Conservation (phyloP, 164 flowering plant species). For the Sedum album region DNA sequence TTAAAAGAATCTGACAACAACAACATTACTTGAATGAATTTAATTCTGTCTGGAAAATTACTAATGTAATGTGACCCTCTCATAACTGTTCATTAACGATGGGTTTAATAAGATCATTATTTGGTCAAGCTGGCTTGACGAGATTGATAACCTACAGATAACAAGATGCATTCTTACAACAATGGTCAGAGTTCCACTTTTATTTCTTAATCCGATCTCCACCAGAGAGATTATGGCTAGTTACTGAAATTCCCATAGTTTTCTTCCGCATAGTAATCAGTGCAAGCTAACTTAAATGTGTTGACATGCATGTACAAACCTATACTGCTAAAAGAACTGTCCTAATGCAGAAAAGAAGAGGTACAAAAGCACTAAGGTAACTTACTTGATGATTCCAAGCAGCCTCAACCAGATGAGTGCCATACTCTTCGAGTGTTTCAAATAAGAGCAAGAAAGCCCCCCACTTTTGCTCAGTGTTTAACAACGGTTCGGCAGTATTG, state of each 20-base stretch:
- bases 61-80: not conserved
- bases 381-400: constrained; percentile 97
- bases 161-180: not conserved
- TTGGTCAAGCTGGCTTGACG: not conserved
- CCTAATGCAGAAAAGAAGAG: not conserved
- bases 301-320: no score
- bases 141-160: not conserved
- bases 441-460: constrained; percentile 80
- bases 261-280: not conserved
- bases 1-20: not conserved
- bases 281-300: not conserved
- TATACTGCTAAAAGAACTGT: no score
- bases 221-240: not conserved
- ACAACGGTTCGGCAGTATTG: constrained; percentile 19
- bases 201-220: not conserved
- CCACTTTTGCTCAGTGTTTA: constrained; percentile 53
- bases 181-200: not conserved
- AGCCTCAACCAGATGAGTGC: constrained; percentile 96
- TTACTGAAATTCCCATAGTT: not conserved
- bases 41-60: not conserved
- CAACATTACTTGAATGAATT: not conserved
- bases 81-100: not conserved
- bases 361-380: not conserved
- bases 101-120: not conserved
- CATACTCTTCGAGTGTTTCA: constrained; percentile 98